These are phyloP conservation scores for Choricystis sp. DNA, from an alignment of 139 green algal species.

Conservation along the genomic window DNA sequence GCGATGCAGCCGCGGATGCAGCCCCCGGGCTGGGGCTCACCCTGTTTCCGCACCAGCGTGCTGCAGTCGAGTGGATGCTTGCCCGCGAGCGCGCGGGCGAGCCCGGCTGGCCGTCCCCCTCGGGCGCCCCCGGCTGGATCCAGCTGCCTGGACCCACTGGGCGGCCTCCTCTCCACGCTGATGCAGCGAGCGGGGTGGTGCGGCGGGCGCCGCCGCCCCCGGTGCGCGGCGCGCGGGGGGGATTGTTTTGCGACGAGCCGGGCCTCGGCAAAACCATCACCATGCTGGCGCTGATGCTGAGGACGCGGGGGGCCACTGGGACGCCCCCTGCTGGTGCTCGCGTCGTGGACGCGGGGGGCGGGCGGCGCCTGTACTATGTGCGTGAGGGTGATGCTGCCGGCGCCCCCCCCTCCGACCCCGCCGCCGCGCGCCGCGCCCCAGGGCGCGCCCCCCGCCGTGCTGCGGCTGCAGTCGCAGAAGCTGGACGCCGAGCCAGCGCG, in stretches of 20 bases:
- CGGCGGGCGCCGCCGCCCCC: slow-evolving; percentile 8
- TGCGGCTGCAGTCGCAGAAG: not conserved
- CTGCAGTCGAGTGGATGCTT: slow-evolving; percentile 52
- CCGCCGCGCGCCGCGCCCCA: too few species aligned
- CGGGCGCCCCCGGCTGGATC: not conserved
- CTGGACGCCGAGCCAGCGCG: not conserved
- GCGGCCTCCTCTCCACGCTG: slow-evolving; percentile 13
- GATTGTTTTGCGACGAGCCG: slow-evolving; percentile 85
- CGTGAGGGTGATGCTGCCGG: too few species aligned
- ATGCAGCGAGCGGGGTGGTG: slow-evolving; percentile 23
- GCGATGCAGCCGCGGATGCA: slow-evolving; percentile 11
- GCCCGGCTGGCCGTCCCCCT: not conserved
- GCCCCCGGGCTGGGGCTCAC: slow-evolving; percentile 33
- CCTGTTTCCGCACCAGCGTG: slow-evolving; percentile 46
- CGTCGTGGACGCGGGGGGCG: too few species aligned
- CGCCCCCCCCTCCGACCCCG: too few species aligned
- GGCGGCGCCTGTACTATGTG: too few species aligned
- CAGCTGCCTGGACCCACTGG: not conserved
- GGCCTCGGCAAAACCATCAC: slow-evolving; percentile 87
- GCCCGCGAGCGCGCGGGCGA: slow-evolving; percentile 13
- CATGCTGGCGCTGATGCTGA: slow-evolving; percentile 58
- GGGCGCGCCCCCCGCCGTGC: not conserved
- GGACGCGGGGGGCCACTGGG: slow-evolving; percentile 32
- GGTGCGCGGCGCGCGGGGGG: slow-evolving; percentile 38
- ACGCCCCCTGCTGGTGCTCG: too few species aligned